phyloP scores from a whole-genome alignment of 495 filamentous ascomycete genomes.

The Xeromyces bisporus region DNA sequence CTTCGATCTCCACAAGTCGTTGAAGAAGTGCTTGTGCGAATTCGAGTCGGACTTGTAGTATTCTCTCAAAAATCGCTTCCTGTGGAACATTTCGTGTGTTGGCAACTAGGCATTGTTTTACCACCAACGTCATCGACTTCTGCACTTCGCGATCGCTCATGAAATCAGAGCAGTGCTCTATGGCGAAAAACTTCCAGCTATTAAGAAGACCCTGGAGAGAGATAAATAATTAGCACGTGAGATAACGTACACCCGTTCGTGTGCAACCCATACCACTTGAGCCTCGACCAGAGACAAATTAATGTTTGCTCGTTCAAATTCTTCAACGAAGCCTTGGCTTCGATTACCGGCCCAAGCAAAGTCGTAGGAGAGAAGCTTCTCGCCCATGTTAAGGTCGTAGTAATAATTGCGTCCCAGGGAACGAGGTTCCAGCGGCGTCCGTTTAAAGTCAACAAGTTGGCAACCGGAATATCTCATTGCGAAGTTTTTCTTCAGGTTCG shows the following conservation, averaged over 20 bases:
- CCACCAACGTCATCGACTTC: slow-evolving; percentile 47
- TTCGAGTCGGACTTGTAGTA: slow-evolving; percentile 55
- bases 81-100: slow-evolving; percentile 50
- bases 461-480: slow-evolving; percentile 54
- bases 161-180: slow-evolving; percentile 63
- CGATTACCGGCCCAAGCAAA: slow-evolving; percentile 53
- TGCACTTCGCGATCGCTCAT: slow-evolving; percentile 44
- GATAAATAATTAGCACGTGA: slow-evolving; percentile 19
- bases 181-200: slow-evolving; percentile 76
- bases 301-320: slow-evolving; percentile 71
- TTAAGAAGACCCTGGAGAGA: slow-evolving; percentile 49
- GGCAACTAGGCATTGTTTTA: slow-evolving; percentile 51
- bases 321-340: slow-evolving; percentile 54
- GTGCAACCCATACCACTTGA: slow-evolving; percentile 51
- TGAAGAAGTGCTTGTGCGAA: slow-evolving; percentile 63
- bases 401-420: slow-evolving; percentile 58
- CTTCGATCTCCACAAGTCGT: slow-evolving; percentile 46
- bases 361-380: slow-evolving; percentile 59
- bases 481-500: slow-evolving; percentile 71
- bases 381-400: slow-evolving; percentile 60
- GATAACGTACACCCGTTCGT: neutral
- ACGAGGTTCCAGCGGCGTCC: slow-evolving; percentile 43
- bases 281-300: slow-evolving; percentile 85
- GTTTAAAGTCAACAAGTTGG: slow-evolving; percentile 56
- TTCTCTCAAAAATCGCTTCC: slow-evolving; percentile 52